Evolutionary conservation across 2,329 filamentous ascomycete genomes (phyloP).

Genomic region (Paraconiothyrium sp.): DNA sequence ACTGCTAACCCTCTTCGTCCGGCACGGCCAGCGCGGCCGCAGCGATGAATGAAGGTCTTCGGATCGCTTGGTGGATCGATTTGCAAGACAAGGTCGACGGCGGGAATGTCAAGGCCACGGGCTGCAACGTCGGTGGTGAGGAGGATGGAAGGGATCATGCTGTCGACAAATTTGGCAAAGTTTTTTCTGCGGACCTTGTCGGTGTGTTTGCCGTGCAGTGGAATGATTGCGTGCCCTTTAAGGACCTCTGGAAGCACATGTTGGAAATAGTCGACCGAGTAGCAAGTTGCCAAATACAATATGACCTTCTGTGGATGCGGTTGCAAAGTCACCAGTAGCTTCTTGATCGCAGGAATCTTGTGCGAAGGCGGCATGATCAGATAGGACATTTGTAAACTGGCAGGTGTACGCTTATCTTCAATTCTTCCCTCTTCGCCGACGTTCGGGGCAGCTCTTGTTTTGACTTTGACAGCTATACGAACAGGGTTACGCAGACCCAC

Average conservation of each 20-base stretch:
- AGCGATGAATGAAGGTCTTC: slow-evolving; percentile 79
- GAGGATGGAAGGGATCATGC: slow-evolving; percentile 79
- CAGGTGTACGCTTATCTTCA: slow-evolving; percentile 87
- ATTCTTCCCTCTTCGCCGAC: slow-evolving; percentile 67
- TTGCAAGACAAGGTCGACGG: slow-evolving; percentile 90
- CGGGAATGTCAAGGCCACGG: slow-evolving; percentile 88
- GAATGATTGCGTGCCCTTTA: slow-evolving; percentile 75
- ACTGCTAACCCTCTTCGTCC: slow-evolving; percentile 81
- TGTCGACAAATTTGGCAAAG: slow-evolving; percentile 80
- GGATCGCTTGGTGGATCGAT: slow-evolving; percentile 87
- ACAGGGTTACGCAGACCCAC: slow-evolving; percentile 94
- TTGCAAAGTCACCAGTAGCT: slow-evolving; percentile 74
- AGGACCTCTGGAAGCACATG: slow-evolving; percentile 79
- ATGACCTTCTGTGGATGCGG: slow-evolving; percentile 84
- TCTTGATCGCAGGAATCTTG: slow-evolving; percentile 78
- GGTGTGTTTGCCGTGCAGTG: slow-evolving; percentile 91
- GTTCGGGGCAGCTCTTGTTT: slow-evolving; percentile 51
- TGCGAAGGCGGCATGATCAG: slow-evolving; percentile 77
- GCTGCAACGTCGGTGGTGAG: slow-evolving; percentile 94
- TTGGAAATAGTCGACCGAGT: slow-evolving; percentile 93
- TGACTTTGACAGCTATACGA: slow-evolving; percentile 93
- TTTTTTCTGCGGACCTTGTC: slow-evolving; percentile 89
- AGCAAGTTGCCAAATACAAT: slow-evolving; percentile 92
- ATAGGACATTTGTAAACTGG: slow-evolving; percentile 92
- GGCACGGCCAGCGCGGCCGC: slow-evolving; percentile 70